A percentile compares a stretch with the other conserved stretches of the same genome.
Evolutionary conservation across 1,284 basidiomycete species (phyloP).

Genomic region (Moesziomyces sp.): DNA sequence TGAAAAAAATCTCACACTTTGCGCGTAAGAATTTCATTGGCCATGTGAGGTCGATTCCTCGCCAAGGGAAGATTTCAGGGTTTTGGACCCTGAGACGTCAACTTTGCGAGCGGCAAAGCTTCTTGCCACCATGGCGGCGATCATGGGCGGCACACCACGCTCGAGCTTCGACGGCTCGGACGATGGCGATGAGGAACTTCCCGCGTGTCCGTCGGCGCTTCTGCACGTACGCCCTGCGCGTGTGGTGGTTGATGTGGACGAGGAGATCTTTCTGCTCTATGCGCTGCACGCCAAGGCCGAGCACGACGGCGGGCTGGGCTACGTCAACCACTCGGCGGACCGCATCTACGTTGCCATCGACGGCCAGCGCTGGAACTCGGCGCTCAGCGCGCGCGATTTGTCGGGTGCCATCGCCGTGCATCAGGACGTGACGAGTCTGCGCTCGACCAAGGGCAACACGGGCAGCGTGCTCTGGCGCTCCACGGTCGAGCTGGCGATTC

Average conservation of each 20-base stretch:
- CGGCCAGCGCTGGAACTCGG: slow-evolving; percentile 14
- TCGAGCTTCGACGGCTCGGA: not conserved
- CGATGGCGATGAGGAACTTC: slow-evolving; percentile 7
- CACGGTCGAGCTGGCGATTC: slow-evolving; percentile 47
- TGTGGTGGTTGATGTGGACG: slow-evolving; percentile 47
- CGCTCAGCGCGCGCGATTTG: slow-evolving; percentile 20
- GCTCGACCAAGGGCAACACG: slow-evolving; percentile 56
- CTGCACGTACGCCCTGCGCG: slow-evolving; percentile 12
- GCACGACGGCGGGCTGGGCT: slow-evolving; percentile 48
- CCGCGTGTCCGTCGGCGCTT: slow-evolving; percentile 10
- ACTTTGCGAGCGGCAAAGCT: too few relatives aligned
- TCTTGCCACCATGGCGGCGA: too few relatives aligned
- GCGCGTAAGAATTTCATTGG: too few relatives aligned
- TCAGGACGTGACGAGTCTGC: slow-evolving; percentile 56
- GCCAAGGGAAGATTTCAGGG: too few relatives aligned
- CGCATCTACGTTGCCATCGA: slow-evolving; percentile 37
- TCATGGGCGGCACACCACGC: slow-evolving; percentile 1
- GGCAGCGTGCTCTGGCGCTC: slow-evolving; percentile 63
- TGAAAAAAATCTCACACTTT: too few relatives aligned
- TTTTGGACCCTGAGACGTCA: too few relatives aligned
- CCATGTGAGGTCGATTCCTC: too few relatives aligned
- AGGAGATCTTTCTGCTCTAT: slow-evolving; percentile 55
- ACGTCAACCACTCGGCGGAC: slow-evolving; percentile 42
- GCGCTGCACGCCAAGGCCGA: slow-evolving; percentile 36
- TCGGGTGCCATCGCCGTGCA: slow-evolving; percentile 16